These are phyloP conservation scores for Calvatia gigantea DNA, from an alignment of 768 basidiomycete species.

Conservation along the genomic window DNA sequence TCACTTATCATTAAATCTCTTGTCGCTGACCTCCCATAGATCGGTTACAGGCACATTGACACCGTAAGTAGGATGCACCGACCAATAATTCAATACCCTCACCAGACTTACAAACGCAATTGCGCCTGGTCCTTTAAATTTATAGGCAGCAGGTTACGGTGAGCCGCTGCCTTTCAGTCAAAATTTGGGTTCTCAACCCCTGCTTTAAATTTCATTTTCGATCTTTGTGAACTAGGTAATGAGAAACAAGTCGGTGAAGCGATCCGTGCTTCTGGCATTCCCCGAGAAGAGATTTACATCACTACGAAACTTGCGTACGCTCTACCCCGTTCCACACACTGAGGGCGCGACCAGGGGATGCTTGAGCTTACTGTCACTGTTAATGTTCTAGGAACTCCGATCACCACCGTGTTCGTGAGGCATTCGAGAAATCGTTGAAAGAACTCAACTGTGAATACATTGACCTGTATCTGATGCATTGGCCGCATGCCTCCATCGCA, in stretches of 20 bases:
- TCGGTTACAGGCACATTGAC: conserved; percentile 48
- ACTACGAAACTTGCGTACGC: conserved; percentile 46
- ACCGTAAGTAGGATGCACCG: conserved; percentile 21
- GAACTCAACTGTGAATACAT: conserved; percentile 37
- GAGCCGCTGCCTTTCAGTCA: neutral
- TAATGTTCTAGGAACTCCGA: conserved; percentile 18
- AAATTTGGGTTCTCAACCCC: neutral
- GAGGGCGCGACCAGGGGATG: no score
- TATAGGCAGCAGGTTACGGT: conserved; percentile 27
- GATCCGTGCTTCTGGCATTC: conserved; percentile 41
- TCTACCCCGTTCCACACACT: neutral
- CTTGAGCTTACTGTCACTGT: neutral
- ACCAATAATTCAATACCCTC: neutral
- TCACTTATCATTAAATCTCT: neutral
- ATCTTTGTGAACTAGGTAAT: conserved; percentile 24
- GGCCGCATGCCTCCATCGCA: conserved; percentile 17
- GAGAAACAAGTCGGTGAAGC: conserved; percentile 44
- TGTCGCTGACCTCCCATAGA: conserved; percentile 17
- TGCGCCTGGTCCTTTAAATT: neutral
- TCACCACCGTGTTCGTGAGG: conserved; percentile 31
- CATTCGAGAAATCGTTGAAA: conserved; percentile 33
- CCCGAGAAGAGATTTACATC: conserved; percentile 42
- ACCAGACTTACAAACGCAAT: neutral
- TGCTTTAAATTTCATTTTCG: neutral
- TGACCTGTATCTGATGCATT: conserved; percentile 33